Conservation (phyloP, 208 protist genomes). For the Acanthamoeba sp. region DNA sequence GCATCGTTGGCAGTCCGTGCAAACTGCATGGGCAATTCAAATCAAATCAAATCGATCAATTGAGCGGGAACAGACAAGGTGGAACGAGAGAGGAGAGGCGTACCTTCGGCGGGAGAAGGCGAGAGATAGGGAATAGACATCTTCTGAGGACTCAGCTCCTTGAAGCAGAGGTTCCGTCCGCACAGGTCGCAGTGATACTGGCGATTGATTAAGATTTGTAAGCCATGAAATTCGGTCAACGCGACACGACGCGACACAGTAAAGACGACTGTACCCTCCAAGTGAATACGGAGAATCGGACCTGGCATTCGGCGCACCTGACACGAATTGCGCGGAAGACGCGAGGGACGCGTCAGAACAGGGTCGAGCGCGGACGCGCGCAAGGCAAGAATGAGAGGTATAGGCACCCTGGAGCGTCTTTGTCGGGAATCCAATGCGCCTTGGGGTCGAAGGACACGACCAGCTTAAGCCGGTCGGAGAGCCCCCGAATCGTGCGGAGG, state of each 20-base stretch:
- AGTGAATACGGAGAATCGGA: slow-evolving; percentile 15
- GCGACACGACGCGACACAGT: not conserved
- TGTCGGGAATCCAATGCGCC: slow-evolving; percentile 41
- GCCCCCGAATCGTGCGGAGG: not conserved
- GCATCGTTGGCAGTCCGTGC: slow-evolving; percentile 11
- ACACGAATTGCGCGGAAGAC: not conserved
- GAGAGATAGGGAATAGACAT: not conserved
- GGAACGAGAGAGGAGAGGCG: not conserved
- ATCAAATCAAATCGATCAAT: not conserved
- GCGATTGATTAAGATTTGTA: not conserved
- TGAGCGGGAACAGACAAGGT: not conserved
- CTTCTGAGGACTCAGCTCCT: slow-evolving; percentile 39
- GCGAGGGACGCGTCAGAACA: not conserved
- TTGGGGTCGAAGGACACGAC: slow-evolving; percentile 37
- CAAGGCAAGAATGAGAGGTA: no score
- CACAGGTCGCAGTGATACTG: slow-evolving; percentile 44
- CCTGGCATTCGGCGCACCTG: slow-evolving; percentile 3
- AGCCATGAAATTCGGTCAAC: no score
- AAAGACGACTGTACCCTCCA: not conserved
- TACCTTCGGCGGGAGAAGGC: slow-evolving; percentile 5
- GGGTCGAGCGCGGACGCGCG: no score
- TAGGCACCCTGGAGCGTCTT: not conserved
- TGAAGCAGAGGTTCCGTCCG: not conserved
- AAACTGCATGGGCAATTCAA: not conserved
- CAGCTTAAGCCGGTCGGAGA: not conserved